Conservation (phyloP, 176 grass and related monocot species). For the Musa acuminata region DNA sequence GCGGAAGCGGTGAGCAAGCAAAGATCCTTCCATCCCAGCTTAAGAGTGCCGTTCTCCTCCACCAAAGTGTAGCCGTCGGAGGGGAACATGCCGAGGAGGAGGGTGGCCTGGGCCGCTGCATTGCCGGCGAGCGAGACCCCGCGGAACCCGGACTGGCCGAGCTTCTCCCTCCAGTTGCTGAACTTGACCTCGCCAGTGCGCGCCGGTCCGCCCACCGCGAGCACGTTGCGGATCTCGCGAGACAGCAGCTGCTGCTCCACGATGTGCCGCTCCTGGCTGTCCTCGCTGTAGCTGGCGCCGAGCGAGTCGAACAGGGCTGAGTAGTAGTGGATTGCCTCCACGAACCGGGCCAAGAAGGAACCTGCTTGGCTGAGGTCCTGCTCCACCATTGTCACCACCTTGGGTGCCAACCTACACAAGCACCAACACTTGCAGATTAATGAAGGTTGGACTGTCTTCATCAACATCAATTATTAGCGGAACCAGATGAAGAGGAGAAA, state of each 20-base stretch:
- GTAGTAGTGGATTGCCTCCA: slow-evolving; percentile 99
- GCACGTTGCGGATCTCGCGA: slow-evolving; percentile 90
- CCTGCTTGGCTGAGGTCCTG: slow-evolving; percentile 92
- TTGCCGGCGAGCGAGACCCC: slow-evolving; percentile 61
- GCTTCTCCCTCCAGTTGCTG: slow-evolving; percentile 80
- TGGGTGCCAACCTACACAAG: slow-evolving; percentile 60
- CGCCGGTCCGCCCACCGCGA: slow-evolving; percentile 68
- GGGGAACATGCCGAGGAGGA: slow-evolving; percentile 93
- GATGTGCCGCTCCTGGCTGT: slow-evolving; percentile 68
- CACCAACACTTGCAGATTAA: background rate
- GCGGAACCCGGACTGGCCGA: slow-evolving; percentile 62
- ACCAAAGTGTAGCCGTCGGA: slow-evolving; percentile 84
- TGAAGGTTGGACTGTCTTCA: background rate
- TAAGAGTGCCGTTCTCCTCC: slow-evolving; percentile 78
- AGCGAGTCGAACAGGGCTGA: slow-evolving; percentile 91
- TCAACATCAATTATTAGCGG: background rate
- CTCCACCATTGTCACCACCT: slow-evolving; percentile 98
- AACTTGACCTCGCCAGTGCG: slow-evolving; percentile 75
- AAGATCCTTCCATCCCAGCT: slow-evolving; percentile 96
- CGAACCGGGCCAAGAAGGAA: slow-evolving; percentile 80
- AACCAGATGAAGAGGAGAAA: background rate
- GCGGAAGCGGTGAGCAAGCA: slow-evolving; percentile 88
- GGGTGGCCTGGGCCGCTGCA: slow-evolving; percentile 69
- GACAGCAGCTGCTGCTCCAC: slow-evolving; percentile 94
- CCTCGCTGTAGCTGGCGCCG: slow-evolving; percentile 83